Base-by-base conservation (phyloP, 139 green algal genomes). In the Astrephomene gubernaculifera region DNA sequence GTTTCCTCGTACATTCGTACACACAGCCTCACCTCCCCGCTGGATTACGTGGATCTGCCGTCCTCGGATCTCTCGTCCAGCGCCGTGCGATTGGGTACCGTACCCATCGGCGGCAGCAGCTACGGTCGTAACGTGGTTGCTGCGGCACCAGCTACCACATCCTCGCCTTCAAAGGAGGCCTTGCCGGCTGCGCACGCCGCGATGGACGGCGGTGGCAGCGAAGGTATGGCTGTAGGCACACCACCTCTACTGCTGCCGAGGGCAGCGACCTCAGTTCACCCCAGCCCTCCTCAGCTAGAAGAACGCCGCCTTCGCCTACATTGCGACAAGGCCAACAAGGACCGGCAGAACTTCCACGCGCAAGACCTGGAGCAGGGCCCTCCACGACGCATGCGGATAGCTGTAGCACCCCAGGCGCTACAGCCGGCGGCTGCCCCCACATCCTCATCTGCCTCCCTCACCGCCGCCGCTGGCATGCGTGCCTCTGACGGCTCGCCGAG, bases 31-130 rank as follows among this genome's bases (percentile, higher is more conserved):
- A 84, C 39, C 9, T 75, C 78, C 21, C 78, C 78, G 60, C 63
- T 84, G 43, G 61, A 84, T 25, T 61, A 84, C 31, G 78, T 84
- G 43, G 63, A 65, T 27, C 33, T 84, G 31, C 78, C 78, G 19
- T 75, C 43, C 9, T 21, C 64, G 43, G 78, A 74, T 21, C 31
- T 4, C 6, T 65, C 27, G 31, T 67, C 43, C 61, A 43, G 53
- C 54, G 44, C 29, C 22, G 43, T 6, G 27, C 39, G 78, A 53
- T 5, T 24, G 12, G 71, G 45, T 38, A 65, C 33, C 49, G 54
- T 53, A n/a, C 41, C 2, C 41, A 44, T 41, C 63, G 1, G 8
- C 78, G 31, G 53, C 39, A 14, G 36, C 39, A 29, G 61, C n/a
- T n/a, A 29, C 44, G 44, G 29, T 27, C 6, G 7, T 22, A 2